Conservation (phyloP, 768 basidiomycete species). For the Leccinum rimulosum region DNA sequence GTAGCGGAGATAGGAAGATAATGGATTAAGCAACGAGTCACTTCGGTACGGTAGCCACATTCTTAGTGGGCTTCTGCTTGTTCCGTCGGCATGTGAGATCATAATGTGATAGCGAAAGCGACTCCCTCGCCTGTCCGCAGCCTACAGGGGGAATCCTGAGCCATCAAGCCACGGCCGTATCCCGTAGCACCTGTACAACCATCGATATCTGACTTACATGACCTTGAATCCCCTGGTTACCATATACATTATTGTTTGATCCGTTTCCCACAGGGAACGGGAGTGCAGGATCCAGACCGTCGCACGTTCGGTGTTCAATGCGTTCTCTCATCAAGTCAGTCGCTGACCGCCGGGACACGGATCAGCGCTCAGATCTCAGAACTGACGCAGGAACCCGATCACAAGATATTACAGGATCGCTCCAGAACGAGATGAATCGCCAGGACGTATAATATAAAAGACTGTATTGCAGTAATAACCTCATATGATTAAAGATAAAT, state of each 20-base stretch:
- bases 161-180: not conserved
- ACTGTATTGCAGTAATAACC: not conserved
- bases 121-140: no score
- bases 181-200: not conserved
- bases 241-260: not conserved
- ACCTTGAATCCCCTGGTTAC: not conserved
- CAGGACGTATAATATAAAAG: not conserved
- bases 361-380: not conserved
- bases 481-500: not conserved
- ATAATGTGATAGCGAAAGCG: no score
- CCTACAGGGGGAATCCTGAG: not conserved
- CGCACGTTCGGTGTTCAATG: not conserved
- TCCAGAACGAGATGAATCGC: not conserved
- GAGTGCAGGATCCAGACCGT: not conserved
- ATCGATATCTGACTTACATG: not conserved
- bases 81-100: no score
- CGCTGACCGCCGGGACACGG: constrained; percentile 4
- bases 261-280: not conserved
- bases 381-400: not conserved
- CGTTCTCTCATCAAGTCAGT: not conserved
- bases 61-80: no score
- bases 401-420: not conserved
- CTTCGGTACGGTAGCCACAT: no score
- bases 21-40: no score
- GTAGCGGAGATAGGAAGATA: no score